phyloP scores from a whole-genome alignment of 768 basidiomycete species.

The Mycena galopus region DNA sequence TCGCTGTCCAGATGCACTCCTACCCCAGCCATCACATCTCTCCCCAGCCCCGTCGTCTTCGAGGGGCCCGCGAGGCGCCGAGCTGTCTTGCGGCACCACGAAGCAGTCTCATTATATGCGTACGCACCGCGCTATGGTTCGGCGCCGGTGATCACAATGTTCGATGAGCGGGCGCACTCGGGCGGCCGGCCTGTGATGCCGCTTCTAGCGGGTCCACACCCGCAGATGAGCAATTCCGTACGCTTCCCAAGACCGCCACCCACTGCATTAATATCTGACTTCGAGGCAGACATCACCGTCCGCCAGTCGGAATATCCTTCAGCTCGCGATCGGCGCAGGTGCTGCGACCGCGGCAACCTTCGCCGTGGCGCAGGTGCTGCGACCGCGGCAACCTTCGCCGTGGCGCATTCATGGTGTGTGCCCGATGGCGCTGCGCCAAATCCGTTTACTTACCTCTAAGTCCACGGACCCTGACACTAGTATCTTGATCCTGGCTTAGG shows the following conservation, averaged over 20 bases:
- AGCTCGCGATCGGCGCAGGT: neutral
- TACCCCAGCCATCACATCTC: neutral
- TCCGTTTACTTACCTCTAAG: neutral
- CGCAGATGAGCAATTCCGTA: neutral
- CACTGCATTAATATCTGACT: neutral
- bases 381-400: neutral
- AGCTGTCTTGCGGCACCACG: neutral
- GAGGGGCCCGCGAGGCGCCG: conserved; percentile 15
- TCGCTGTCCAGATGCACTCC: neutral
- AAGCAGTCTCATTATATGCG: neutral
- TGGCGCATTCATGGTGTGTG: neutral
- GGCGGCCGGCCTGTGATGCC: neutral
- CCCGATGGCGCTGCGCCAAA: neutral
- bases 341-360: neutral
- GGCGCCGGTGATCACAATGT: neutral
- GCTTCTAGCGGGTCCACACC: too few species aligned
- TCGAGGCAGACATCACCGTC: neutral
- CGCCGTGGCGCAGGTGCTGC: neutral
- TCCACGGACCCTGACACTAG: neutral
- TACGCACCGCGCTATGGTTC: neutral
- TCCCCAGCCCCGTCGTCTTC: conserved; percentile 21
- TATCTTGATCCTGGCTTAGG: too few species aligned
- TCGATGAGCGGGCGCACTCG: neutral
- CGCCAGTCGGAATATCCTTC: neutral
- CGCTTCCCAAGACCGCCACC: too few species aligned